Conservation (phyloP, 208 protist species). For the Trypanosoma congolense region DNA sequence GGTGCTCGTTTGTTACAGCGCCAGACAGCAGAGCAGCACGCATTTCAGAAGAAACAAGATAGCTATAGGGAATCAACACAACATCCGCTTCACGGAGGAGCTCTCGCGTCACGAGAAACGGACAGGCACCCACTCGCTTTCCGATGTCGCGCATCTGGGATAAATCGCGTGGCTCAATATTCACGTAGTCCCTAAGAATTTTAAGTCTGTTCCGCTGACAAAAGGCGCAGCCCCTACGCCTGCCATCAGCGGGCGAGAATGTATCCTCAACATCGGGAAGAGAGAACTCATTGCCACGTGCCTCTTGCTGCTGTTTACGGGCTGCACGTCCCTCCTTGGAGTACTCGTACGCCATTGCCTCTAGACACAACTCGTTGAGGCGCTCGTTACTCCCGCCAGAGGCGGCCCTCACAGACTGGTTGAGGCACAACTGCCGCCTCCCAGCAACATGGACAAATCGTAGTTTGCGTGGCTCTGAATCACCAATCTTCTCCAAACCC, state of each 20-base stretch:
- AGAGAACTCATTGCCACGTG: neutral
- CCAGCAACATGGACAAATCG: slow-evolving; percentile 85
- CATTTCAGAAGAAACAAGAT: slow-evolving; percentile 61
- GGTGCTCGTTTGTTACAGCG: slow-evolving; percentile 37
- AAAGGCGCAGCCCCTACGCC: slow-evolving; percentile 22
- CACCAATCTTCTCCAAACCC: neutral
- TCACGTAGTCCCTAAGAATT: slow-evolving; percentile 22
- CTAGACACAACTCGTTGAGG: slow-evolving; percentile 93
- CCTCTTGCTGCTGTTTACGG: slow-evolving; percentile 24
- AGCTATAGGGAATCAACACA: slow-evolving; percentile 79
- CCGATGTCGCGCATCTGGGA: slow-evolving; percentile 50
- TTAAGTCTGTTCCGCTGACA: slow-evolving; percentile 19
- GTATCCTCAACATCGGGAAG: slow-evolving; percentile 19
- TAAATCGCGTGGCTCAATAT: slow-evolving; percentile 28
- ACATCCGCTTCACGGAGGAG: slow-evolving; percentile 67
- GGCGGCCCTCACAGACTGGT: slow-evolving; percentile 42
- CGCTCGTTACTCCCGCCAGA: slow-evolving; percentile 23
- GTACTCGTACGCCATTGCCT: slow-evolving; percentile 77
- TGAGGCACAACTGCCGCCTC: slow-evolving; percentile 89
- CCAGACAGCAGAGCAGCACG: slow-evolving; percentile 64
- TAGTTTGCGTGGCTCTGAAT: slow-evolving; percentile 22
- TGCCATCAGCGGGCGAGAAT: neutral
- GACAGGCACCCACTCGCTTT: slow-evolving; percentile 54
- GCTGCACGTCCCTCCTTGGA: slow-evolving; percentile 33
- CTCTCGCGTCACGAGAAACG: slow-evolving; percentile 67